Percentiles rank a stretch among this genome's conserved stretches.
These are phyloP conservation scores for Carex littledalei DNA, from an alignment of 176 grass and related monocot species.

Conservation along the genomic window DNA sequence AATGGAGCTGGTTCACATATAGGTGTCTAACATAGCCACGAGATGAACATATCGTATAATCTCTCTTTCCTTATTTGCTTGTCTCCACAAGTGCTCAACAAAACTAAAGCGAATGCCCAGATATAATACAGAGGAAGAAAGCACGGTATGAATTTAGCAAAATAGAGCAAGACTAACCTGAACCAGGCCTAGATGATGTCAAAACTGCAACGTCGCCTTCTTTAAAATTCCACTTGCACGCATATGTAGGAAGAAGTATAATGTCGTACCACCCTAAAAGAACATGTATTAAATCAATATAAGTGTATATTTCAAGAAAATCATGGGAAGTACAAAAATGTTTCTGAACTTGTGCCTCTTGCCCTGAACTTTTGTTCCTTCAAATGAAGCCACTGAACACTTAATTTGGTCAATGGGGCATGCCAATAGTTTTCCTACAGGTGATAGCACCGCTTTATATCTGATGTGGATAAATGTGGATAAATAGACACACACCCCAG, in stretches of 20 bases:
- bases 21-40: neutral
- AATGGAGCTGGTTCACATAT: neutral
- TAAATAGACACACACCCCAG: neutral
- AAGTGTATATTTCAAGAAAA: neutral
- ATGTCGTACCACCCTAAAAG: conserved; percentile 95
- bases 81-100: neutral
- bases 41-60: neutral
- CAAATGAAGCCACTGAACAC: neutral
- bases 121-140: neutral
- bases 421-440: neutral
- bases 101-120: neutral
- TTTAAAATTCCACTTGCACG: conserved; percentile 99
- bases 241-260: conserved; percentile 61
- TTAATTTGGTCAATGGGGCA: neutral
- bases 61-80: neutral
- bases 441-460: neutral
- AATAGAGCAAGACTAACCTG: conserved; percentile 52
- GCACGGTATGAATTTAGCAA: neutral
- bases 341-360: too few species aligned
- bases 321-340: neutral
- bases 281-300: conserved; percentile 16
- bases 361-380: neutral
- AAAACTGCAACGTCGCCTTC: conserved; percentile 96
- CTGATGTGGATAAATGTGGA: neutral
- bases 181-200: conserved; percentile 64